phyloP scores from a whole-genome alignment of 2,329 filamentous ascomycete genomes.

The Cercospora canescens region DNA sequence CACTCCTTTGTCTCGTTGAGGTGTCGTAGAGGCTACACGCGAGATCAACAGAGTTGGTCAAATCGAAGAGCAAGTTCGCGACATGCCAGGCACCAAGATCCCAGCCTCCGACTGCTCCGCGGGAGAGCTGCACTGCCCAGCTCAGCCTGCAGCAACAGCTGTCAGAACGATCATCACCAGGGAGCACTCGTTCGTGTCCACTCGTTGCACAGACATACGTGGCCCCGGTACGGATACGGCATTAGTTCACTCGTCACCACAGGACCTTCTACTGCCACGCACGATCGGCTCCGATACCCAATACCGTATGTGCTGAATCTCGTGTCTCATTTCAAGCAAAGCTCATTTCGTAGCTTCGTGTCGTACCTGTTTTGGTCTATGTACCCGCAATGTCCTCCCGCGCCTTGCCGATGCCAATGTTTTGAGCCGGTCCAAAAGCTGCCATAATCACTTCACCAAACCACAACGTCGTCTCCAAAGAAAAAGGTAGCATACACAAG shows the following conservation, averaged over 20 bases:
- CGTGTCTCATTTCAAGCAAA: conserved; percentile 14
- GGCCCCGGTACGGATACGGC: background rate
- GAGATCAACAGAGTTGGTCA: background rate
- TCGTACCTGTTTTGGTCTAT: conserved; percentile 12
- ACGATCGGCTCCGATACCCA: background rate
- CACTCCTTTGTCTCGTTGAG: background rate
- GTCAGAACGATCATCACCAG: background rate
- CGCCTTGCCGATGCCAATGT: conserved; percentile 3
- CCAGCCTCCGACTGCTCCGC: background rate
- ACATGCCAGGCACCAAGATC: background rate
- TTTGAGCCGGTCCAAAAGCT: background rate
- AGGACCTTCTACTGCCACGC: no score
- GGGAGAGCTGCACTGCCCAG: background rate
- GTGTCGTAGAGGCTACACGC: background rate
- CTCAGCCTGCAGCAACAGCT: background rate
- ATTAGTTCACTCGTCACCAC: background rate
- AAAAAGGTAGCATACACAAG: conserved; percentile 16
- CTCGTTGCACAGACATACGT: background rate
- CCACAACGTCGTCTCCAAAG: background rate
- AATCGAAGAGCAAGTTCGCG: background rate
- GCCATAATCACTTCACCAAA: background rate
- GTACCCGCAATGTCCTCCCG: conserved; percentile 1
- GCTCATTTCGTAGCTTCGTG: conserved; percentile 10
- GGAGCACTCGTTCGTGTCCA: background rate
- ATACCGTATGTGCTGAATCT: no score